Conservation (phyloP, 78 protist genomes). For the slime mould (Dictyostelium discoideum) region dicty_2.7 NC_007091.3:4163501-4164000, state of each 20-base stretch:
- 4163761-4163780: neutral
- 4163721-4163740: neutral
- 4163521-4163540: conserved; percentile 10
- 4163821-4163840: conserved; percentile 46
- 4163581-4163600: conserved; percentile 73
- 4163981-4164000: neutral
- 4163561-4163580: neutral
- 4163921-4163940: no score
- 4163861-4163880: conserved; percentile 9
- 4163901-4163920: neutral
- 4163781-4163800: conserved; percentile 68
- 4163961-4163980: no score
- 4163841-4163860: conserved; percentile 57
- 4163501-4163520: conserved; percentile 33
- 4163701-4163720: conserved; percentile 42
- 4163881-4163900: neutral
- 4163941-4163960: no score
- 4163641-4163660: conserved; percentile 44
- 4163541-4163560: neutral
- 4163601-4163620: conserved; percentile 39
- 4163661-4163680: conserved; percentile 11
- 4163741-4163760: neutral
- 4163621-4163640: conserved; percentile 16
- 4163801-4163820: conserved; percentile 36
- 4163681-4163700: conserved; percentile 16